Evolutionary conservation across 1,284 basidiomycete genomes (phyloP), one percentile per base, ranked within the genome.

Genomic region (Mycosarcoma mackinlayi): DNA sequence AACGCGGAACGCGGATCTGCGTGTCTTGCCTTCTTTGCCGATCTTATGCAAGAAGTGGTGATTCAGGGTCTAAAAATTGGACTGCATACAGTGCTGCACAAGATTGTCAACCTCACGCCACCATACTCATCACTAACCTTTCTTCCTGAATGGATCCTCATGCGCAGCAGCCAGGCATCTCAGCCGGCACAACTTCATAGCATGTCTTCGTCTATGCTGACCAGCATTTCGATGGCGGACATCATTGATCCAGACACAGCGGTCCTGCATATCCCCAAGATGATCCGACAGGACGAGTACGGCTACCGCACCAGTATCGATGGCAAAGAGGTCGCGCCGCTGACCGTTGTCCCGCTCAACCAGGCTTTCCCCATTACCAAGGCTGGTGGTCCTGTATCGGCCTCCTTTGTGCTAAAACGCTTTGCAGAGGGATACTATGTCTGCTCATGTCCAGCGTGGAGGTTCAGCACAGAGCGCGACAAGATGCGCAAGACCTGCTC

Each of bases 401-500:
- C 35, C 0, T 35, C 48, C 0, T 59, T 68, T 34, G 33, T 37
- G 6, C 24, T 72, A n/a, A 67, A 64, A 30, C 63, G 69, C 3
- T 57, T 72, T 18, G 28, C 37, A 5, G 60, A 60, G 0, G 69
- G 69, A 18, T 72, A 88, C 78, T 89, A 87, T 71, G 86, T 87
- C 13, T 84, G 83, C 62, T 70, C 61, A 6, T 84, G 83, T 44
- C 75, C 76, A 0, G 76, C 77, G 0, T 83, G 82, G 88, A 84
- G 84, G 45, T 86, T 87, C 67, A 86, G 86, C 48, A 82, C 83
- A 23, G 85, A 86, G 13, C 79, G 76, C 16, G 86, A 87, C 7
- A 84, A 86, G 38, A 86, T 88, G 70, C 86, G 86, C 1, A 87
- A 88, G 18, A 86, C 86, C 3, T 89, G 89, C 84, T 88, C 89